A percentile compares a stretch with the other conserved stretches of the same genome.
These are phyloP conservation scores for Candida cerambycidarum DNA, from an alignment of 805 yeast species.

Conservation along the genomic window DNA sequence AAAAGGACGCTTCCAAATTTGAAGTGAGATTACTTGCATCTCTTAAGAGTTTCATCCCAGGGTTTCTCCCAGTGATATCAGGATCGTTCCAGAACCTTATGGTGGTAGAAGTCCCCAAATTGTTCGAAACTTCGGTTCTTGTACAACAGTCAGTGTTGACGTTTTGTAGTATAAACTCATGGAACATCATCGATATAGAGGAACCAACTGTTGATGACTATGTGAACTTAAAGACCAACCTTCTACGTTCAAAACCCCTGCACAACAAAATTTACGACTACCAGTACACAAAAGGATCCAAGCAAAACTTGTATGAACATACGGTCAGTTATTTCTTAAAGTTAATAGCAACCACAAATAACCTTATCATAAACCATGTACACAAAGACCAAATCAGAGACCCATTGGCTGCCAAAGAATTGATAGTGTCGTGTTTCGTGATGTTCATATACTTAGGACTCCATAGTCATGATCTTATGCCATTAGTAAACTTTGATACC, in stretches of 20 bases:
- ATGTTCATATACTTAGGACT: conserved; percentile 30
- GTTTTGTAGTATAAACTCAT: conserved; percentile 5
- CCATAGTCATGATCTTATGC: conserved; percentile 30
- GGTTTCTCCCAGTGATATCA: background rate
- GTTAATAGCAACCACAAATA: background rate
- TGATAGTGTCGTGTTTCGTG: conserved; percentile 6
- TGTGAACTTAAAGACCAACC: background rate
- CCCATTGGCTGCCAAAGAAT: background rate
- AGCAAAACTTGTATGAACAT: background rate
- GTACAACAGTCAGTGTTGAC: conserved; percentile 4
- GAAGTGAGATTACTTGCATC: conserved; percentile 5
- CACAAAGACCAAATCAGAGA: background rate
- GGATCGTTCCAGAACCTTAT: conserved; percentile 1
- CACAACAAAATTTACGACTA: background rate
- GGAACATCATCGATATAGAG: conserved; percentile 1
- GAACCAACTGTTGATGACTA: background rate
- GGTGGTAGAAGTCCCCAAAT: background rate
- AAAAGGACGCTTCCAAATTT: background rate
- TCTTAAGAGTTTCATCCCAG: background rate
- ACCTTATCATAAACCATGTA: background rate
- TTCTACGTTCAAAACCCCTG: background rate
- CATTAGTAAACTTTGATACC: conserved; percentile 25
- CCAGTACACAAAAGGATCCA: background rate
- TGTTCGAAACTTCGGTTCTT: background rate
- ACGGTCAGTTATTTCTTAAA: conserved; percentile 1